Evolutionary conservation across 352 stramenopile genomes (phyloP).

Genomic region (Phytophthora tubulina): DNA sequence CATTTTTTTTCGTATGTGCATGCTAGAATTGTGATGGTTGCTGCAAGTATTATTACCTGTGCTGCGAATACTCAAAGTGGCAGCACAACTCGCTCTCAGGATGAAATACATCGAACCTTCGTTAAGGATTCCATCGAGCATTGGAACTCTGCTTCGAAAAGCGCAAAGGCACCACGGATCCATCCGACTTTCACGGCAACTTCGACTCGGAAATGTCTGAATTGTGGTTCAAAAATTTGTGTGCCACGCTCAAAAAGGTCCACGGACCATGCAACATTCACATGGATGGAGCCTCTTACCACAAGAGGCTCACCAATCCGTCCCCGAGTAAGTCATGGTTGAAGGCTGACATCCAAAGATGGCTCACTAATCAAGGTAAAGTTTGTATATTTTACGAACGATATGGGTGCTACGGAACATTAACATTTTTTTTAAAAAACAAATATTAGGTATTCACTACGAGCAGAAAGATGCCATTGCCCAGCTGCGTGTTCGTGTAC

Average conservation of each 20-base stretch:
- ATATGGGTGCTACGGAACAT: too few species aligned
- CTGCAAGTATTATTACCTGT: constrained; percentile 14
- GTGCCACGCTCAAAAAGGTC: background rate
- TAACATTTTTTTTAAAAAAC: too few species aligned
- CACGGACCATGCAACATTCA: constrained; percentile 9
- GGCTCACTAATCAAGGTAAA: constrained; percentile 1
- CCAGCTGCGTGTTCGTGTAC: too few species aligned
- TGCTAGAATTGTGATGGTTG: constrained; percentile 7
- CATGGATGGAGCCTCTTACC: constrained; percentile 13
- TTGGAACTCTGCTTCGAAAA: constrained; percentile 15
- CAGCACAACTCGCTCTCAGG: background rate
- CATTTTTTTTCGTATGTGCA: background rate
- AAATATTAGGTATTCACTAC: too few species aligned
- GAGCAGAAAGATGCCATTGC: too few species aligned
- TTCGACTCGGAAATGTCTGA: constrained; percentile 4
- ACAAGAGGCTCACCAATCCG: background rate
- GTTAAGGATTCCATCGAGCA: constrained; percentile 5
- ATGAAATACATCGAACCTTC: constrained; percentile 1
- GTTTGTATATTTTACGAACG: too few species aligned
- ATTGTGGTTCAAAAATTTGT: constrained; percentile 7
- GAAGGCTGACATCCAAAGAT: constrained; percentile 3
- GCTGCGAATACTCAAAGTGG: constrained; percentile 2
- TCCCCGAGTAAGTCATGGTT: constrained; percentile 5
- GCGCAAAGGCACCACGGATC: background rate
- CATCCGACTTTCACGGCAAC: constrained; percentile 3